Base-by-base conservation (phyloP, 768 basidiomycete species). In the Megacollybia marginata region DNA sequence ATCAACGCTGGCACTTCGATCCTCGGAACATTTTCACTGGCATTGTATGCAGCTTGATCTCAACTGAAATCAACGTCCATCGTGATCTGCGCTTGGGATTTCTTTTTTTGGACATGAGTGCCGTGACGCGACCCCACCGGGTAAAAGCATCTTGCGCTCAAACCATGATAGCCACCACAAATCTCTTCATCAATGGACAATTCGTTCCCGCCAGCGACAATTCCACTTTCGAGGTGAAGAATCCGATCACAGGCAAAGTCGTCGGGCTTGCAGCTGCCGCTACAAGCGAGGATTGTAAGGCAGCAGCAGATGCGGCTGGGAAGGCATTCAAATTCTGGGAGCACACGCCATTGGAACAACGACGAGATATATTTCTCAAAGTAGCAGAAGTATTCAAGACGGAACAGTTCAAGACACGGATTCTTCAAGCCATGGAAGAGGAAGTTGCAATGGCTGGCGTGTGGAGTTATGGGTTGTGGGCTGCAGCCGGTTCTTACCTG, bases 241-340 rank as follows among this genome's bases (percentile, higher is more conserved):
- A 73, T 49, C 71, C 75, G 3, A 62, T 64, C 50, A 67, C 73
- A 4, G 62, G 69, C 4, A 38, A 61, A 10, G 65, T 76, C 23
- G 75, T 76, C 13, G 74, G 77, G 2, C 62, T 55, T 23, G 64
- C 70, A 5, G 74, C 75, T 2, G 68, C 77, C 2, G 79, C 78
- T 0, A 68, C 69, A 11, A 66, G 63, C 40, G 64, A 59, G n/a
- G 74, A 76, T 52, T 73, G 72, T 47, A 63, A 60, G 35, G 67
- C 65, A 0, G 78, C 77, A 3, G 65, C 78, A 28, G 66, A 74
- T 28, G 67, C 71, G 7, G 76, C 76, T 0, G 64, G 62, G 5
- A 59, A 62, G 9, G 79, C 78, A 5, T 75, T 78, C 63, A 62
- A 62, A 48, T 63, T 67, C 9, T 79, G 79, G 79, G 75, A 76